A percentile compares a stretch with the other conserved stretches of the same genome.
Conservation (phyloP, 768 basidiomycete genomes). For the Tulasnella sp. region DNA sequence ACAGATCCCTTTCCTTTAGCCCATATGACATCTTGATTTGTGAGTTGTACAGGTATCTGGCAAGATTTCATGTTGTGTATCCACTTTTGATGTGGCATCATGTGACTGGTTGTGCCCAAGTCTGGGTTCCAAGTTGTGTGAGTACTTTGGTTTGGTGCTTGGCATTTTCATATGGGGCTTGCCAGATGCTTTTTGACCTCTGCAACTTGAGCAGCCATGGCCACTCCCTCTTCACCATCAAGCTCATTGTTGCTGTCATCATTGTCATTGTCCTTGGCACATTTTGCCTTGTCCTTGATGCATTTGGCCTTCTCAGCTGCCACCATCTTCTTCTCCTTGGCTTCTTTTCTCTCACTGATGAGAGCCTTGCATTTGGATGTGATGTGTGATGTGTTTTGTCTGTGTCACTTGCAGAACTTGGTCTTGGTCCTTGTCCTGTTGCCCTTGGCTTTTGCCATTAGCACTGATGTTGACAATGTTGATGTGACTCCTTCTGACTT, state of each 20-base stretch:
- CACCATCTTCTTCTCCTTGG: neutral
- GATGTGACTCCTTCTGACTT: neutral
- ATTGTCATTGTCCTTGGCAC: neutral
- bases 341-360: neutral
- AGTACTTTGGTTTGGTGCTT: neutral
- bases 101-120: neutral
- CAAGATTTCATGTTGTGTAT: neutral
- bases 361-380: neutral
- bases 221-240: neutral
- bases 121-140: neutral
- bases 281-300: neutral
- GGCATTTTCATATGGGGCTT: no score
- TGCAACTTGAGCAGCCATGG: neutral
- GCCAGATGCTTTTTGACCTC: neutral
- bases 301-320: neutral
- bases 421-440: neutral
- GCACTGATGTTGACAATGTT: neutral
- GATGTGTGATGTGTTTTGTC: neutral
- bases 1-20: neutral
- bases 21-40: neutral
- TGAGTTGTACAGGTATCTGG: neutral
- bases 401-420: neutral
- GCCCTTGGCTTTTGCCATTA: neutral
- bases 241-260: neutral
- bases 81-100: neutral